phyloP scores from a whole-genome alignment of 345 rosid species.

The Mercurialis annua region DNA sequence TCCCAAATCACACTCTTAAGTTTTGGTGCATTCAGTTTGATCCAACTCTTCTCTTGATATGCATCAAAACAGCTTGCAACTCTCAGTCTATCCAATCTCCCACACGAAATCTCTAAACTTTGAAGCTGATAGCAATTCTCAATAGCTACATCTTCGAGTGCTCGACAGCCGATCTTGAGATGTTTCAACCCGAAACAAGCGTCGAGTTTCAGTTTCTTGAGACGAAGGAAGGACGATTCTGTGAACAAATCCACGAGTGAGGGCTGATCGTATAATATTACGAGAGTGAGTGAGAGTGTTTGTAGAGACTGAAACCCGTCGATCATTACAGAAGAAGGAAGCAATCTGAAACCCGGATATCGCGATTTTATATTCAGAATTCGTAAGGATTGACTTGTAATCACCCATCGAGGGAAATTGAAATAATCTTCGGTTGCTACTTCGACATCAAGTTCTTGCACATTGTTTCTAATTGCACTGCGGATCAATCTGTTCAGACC shows the following conservation, averaged over 20 bases:
- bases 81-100: slow-evolving; percentile 42
- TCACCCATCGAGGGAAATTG: slow-evolving; percentile 66
- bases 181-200: slow-evolving; percentile 51
- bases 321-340: slow-evolving; percentile 46
- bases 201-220: slow-evolving; percentile 50
- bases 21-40: slow-evolving; percentile 50
- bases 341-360: slow-evolving; percentile 69
- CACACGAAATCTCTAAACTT: slow-evolving; percentile 47
- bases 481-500: slow-evolving; percentile 64
- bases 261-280: slow-evolving; percentile 47
- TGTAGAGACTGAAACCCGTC: slow-evolving; percentile 55
- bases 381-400: slow-evolving; percentile 48
- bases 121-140: slow-evolving; percentile 52
- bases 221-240: slow-evolving; percentile 57
- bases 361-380: slow-evolving; percentile 53
- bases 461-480: slow-evolving; percentile 59
- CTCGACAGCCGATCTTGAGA: slow-evolving; percentile 55
- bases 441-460: slow-evolving; percentile 67
- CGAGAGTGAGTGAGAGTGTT: slow-evolving; percentile 50
- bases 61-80: slow-evolving; percentile 58
- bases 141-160: slow-evolving; percentile 47
- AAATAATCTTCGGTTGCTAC: slow-evolving; percentile 71
- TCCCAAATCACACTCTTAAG: slow-evolving; percentile 51
- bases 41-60: slow-evolving; percentile 38
- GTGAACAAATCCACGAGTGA: slow-evolving; percentile 57